phyloP scores from a whole-genome alignment of 2,329 filamentous ascomycete genomes.

The Lojkania enalia region DNA sequence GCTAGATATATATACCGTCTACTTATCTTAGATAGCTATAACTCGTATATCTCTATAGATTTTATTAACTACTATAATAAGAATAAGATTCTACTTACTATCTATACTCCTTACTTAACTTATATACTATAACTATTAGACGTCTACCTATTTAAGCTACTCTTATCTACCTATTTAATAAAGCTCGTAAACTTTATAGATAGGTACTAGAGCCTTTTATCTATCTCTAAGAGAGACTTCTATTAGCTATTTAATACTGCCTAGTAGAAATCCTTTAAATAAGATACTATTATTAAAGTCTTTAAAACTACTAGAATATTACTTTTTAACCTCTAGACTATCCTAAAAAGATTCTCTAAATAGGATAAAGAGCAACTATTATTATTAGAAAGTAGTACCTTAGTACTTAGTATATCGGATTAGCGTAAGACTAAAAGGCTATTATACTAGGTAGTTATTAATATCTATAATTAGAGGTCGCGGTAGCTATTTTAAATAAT shows the following conservation, averaged over 20 bases:
- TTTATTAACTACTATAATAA: constrained; percentile 12
- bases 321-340: constrained; percentile 2
- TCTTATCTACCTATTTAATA: constrained; percentile 4
- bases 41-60: constrained; percentile 5
- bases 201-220: constrained; percentile 2
- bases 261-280: constrained; percentile 2
- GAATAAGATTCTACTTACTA: constrained; percentile 6
- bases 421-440: background rate
- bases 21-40: constrained; percentile 9
- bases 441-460: background rate
- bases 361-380: background rate
- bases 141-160: constrained; percentile 4
- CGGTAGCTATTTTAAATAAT: background rate
- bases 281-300: background rate
- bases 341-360: constrained; percentile 2
- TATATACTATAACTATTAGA: constrained; percentile 8
- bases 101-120: constrained; percentile 6
- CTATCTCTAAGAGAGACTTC: constrained; percentile 8
- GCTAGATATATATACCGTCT: constrained; percentile 3
- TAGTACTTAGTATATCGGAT: background rate
- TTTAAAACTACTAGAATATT: too few relatives aligned
- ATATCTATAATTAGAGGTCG: background rate
- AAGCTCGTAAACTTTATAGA: constrained; percentile 3
- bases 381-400: background rate
- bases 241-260: constrained; percentile 6